Evolutionary conservation across 2,329 filamentous ascomycete species (phyloP), one percentile per base, ranked within the genome.

Genomic region (Fusarium transvaalense): DNA sequence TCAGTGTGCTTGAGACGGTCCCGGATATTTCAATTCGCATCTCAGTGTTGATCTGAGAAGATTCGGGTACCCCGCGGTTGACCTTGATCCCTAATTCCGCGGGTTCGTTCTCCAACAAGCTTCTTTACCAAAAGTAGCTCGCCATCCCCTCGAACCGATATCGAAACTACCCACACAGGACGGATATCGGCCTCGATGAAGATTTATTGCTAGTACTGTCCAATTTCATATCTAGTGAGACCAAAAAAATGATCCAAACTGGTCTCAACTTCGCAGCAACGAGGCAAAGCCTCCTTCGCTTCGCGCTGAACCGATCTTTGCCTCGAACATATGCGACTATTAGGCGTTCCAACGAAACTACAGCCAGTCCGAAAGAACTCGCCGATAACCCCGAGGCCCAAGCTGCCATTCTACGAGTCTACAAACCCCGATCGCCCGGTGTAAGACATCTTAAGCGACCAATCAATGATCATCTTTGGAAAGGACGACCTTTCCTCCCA

Each of bases 401-500:
- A 39, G 77, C 82, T 17, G 79, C 82, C 17, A 81, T 85, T 43
- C 78, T 98, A 79, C 90, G 93, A 74, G 96, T 92, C 55, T 99
- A 97, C 81, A 98, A 92, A 79, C 96, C 96, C 35, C 90, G 93
- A 74, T 97, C 96, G 1, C 95, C 95, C 14, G 96, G 96, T 86
- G 81, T 97, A 61, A 90, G 96, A 75, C 96, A 99, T 87, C 84
- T 99, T 70, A 92, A 91, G 79, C 89, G 96, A 42, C 94, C 96
- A 15, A 91, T 97, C 81, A 98, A 98, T 81, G 94, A 97, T 76
- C 96, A 99, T 80, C 83, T 99, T 45, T 98, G 93, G 93, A 97
- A 97, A 81, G 96, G 96, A 61, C 86, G 94, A 58, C 93, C 96
- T 1, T 89, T 91, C 71, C 84, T 92, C 34, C 88, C 90, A 51